Percentiles rank a stretch among this genome's conserved stretches.
These are phyloP conservation scores for Edaphochlamys debaryana DNA, from an alignment of 139 green algal genomes.

Conservation along the genomic window DNA sequence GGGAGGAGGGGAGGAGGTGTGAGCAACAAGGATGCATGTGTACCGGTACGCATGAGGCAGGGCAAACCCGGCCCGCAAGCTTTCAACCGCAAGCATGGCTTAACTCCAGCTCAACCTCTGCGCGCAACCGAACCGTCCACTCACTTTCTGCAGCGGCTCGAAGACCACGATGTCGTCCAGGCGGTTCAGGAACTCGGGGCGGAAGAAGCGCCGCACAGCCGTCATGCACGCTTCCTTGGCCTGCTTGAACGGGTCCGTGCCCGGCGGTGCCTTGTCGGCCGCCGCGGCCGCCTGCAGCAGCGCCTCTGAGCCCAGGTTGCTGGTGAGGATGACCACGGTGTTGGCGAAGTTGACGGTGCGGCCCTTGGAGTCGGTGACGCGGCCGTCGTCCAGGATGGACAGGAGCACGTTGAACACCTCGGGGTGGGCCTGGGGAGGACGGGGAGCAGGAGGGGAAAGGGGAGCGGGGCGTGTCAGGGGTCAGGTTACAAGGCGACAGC, in stretches of 20 bases:
- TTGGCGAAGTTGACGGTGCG: conserved; percentile 95
- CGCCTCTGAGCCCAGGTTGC: conserved; percentile 83
- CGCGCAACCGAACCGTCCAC: no score
- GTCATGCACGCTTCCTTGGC: conserved; percentile 27
- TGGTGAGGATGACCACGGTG: conserved; percentile 96
- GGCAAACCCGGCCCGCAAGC: no score
- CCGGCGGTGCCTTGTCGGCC: no score
- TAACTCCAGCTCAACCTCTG: no score
- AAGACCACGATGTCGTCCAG: conserved; percentile 93
- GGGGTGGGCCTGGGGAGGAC: conserved; percentile 91
- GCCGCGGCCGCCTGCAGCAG: conserved; percentile 31
- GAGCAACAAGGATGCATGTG: conserved; percentile 45
- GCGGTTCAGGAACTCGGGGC: conserved; percentile 91
- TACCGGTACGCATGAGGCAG: no score
- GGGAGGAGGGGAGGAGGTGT: neutral
- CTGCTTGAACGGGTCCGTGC: neutral
- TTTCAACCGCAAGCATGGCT: no score
- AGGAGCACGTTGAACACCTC: conserved; percentile 94
- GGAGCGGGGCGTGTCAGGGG: no score
- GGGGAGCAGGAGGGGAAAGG: conserved; percentile 60
- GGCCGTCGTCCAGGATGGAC: conserved; percentile 89
- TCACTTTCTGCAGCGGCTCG: conserved; percentile 55
- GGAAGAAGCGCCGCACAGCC: conserved; percentile 61
- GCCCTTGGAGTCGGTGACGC: conserved; percentile 87
- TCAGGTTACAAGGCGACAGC: no score